Conservation (phyloP, 2,329 filamentous ascomycete genomes). For the Xylaria polymorpha region DNA sequence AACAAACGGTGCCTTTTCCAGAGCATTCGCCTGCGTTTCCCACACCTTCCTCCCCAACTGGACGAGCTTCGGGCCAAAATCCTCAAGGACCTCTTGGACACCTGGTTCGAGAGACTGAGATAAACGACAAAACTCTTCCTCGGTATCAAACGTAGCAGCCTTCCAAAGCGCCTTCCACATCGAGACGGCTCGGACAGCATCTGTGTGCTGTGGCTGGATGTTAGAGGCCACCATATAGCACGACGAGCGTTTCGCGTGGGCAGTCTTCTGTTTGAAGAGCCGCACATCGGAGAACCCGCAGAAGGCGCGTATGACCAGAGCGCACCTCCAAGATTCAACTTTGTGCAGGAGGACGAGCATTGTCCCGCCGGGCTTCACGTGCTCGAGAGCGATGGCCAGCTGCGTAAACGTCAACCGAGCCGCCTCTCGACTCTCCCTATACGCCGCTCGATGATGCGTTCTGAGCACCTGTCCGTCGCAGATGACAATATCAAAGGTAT, state of each 20-base stretch:
- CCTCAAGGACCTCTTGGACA: constrained; percentile 45
- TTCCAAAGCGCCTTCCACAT: constrained; percentile 57
- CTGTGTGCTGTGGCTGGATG: constrained; percentile 50
- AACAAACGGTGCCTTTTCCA: constrained; percentile 46
- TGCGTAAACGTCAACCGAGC: constrained; percentile 40
- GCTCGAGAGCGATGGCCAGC: constrained; percentile 48
- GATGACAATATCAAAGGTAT: constrained; percentile 58
- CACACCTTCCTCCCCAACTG: constrained; percentile 50
- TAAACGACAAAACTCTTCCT: constrained; percentile 42
- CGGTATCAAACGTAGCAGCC: constrained; percentile 53
- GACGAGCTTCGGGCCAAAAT: constrained; percentile 53
- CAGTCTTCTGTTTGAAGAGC: constrained; percentile 58
- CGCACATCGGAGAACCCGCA: constrained; percentile 55
- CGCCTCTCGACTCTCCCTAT: constrained; percentile 41
- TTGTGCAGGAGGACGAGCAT: constrained; percentile 65
- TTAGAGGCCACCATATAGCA: constrained; percentile 65
- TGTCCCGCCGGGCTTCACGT: constrained; percentile 59
- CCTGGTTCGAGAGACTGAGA: constrained; percentile 25
- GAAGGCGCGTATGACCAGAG: constrained; percentile 55
- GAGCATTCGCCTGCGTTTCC: constrained; percentile 51
- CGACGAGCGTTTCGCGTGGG: constrained; percentile 58
- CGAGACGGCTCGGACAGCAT: constrained; percentile 52
- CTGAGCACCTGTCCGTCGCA: constrained; percentile 52
- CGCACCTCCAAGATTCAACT: constrained; percentile 55
- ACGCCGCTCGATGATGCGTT: constrained; percentile 38